Evolutionary conservation across 345 rosid species (phyloP).

Genomic region (Reutealis trisperma): DNA sequence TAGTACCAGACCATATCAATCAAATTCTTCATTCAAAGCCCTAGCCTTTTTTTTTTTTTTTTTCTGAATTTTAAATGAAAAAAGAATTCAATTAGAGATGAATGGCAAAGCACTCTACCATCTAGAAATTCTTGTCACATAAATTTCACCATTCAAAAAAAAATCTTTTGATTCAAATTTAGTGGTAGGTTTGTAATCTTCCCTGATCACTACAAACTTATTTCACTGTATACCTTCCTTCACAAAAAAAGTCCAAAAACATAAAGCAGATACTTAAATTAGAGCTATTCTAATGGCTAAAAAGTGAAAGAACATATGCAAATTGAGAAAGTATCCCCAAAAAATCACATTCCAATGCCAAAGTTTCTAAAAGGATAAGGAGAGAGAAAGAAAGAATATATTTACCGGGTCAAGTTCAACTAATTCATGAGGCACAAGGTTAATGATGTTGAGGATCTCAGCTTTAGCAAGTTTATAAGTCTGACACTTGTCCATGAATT

Average conservation of each 20-base stretch:
- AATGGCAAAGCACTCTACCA: background rate
- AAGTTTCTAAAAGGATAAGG: background rate
- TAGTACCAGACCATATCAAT: background rate
- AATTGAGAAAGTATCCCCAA: background rate
- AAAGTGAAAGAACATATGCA: background rate
- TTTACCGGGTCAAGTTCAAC: constrained; percentile 63
- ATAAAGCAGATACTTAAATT: background rate
- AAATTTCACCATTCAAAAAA: background rate
- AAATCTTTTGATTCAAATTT: background rate
- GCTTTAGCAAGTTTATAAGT: constrained; percentile 69
- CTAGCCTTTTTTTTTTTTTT: too few species aligned
- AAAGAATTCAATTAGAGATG: too few species aligned
- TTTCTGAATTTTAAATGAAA: background rate
- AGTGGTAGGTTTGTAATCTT: background rate
- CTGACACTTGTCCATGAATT: constrained; percentile 55
- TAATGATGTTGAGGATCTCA: constrained; percentile 73
- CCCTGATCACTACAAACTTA: background rate
- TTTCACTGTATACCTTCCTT: background rate
- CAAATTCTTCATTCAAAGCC: background rate
- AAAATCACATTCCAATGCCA: background rate
- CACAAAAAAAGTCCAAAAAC: background rate
- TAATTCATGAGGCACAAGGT: constrained; percentile 50
- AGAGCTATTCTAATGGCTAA: background rate
- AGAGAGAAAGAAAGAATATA: background rate
- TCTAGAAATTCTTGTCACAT: background rate